Conservation (phyloP, 208 protist species). For the Trypanosoma avium region DNA sequence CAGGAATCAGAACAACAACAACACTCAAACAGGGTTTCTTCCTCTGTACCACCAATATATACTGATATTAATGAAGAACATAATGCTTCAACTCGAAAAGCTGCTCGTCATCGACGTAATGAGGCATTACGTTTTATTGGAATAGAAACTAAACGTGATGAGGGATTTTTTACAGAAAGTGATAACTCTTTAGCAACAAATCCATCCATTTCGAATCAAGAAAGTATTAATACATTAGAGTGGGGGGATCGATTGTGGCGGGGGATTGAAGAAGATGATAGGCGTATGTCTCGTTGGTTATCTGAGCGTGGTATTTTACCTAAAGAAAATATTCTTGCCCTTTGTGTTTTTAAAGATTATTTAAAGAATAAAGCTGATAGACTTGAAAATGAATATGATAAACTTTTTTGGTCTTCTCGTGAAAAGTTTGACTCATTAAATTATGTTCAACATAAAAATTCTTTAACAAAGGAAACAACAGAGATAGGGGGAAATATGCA, state of each 20-base stretch:
- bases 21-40: not conserved
- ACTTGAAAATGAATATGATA: conserved; percentile 13
- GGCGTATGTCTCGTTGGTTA: conserved; percentile 14
- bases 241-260: conserved; percentile 8
- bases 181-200: not conserved
- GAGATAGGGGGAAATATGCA: too few relatives aligned
- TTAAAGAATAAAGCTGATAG: conserved; percentile 23
- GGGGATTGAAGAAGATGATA: conserved; percentile 10
- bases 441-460: not conserved
- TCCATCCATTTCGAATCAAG: not conserved
- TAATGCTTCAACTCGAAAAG: not conserved
- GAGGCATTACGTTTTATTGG: not conserved
- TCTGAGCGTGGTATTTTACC: not conserved
- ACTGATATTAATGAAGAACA: conserved; percentile 1
- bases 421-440: not conserved
- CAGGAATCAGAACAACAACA: not conserved
- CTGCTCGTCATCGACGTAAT: not conserved
- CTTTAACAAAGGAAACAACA: too few relatives aligned
- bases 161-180: not conserved
- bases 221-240: conserved; percentile 10
- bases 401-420: conserved; percentile 21
- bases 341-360: conserved; percentile 16
- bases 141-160: not conserved
- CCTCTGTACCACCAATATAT: not conserved
- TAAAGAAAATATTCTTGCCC: not conserved